Evolutionary conservation across 139 green algal genomes (phyloP).

Genomic region (Picochlorum costavermella): DNA sequence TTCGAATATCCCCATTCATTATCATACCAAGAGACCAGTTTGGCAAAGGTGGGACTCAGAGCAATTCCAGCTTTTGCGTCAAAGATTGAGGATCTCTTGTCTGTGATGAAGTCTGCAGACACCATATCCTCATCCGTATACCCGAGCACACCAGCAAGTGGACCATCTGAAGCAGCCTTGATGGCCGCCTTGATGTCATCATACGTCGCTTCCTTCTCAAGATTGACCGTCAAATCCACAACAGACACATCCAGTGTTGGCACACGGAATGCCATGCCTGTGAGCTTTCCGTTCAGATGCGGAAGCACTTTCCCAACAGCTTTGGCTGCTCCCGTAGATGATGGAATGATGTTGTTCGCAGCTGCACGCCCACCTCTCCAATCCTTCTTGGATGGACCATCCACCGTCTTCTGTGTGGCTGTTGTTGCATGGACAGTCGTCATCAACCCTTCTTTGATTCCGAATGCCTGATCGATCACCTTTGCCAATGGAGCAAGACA

Average conservation of each 20-base stretch:
- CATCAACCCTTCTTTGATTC: slow-evolving; percentile 60
- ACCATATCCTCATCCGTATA: slow-evolving; percentile 93
- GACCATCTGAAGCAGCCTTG: slow-evolving; percentile 65
- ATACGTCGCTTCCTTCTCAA: slow-evolving; percentile 85
- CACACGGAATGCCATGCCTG: slow-evolving; percentile 97
- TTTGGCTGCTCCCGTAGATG: slow-evolving; percentile 93
- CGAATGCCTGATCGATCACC: slow-evolving; percentile 79
- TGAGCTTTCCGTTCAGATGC: slow-evolving; percentile 95
- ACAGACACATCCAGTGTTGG: slow-evolving; percentile 92
- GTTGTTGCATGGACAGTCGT: slow-evolving; percentile 85
- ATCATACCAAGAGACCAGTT: slow-evolving; percentile 95
- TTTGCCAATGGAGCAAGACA: slow-evolving; percentile 93
- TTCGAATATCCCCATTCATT: slow-evolving; percentile 85
- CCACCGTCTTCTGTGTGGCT: slow-evolving; percentile 95
- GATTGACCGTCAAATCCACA: slow-evolving; percentile 85
- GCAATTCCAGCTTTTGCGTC: slow-evolving; percentile 85
- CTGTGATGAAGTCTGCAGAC: slow-evolving; percentile 78
- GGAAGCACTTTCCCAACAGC: slow-evolving; percentile 85
- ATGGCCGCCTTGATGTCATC: slow-evolving; percentile 83
- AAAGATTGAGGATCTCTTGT: slow-evolving; percentile 74
- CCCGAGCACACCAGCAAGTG: slow-evolving; percentile 78
- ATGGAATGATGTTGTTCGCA: slow-evolving; percentile 94
- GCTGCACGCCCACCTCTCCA: slow-evolving; percentile 90
- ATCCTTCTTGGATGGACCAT: slow-evolving; percentile 93
- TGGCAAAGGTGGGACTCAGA: slow-evolving; percentile 83